These are phyloP conservation scores for Lactarius sp. DNA, from an alignment of 768 basidiomycete species.

Conservation along the genomic window DNA sequence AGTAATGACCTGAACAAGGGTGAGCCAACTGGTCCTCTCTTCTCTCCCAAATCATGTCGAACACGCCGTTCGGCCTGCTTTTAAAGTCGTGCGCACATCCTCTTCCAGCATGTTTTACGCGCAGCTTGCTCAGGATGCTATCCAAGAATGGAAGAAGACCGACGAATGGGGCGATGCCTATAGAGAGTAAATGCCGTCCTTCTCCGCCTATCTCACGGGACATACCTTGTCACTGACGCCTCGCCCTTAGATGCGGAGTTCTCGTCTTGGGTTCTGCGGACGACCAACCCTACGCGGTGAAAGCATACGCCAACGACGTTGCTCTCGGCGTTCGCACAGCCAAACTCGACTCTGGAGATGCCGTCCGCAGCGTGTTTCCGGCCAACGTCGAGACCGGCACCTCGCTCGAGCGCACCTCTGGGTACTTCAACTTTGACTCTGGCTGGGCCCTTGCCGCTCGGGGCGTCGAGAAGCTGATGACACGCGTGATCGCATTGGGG, in stretches of 20 bases:
- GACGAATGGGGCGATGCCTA: conserved; percentile 67
- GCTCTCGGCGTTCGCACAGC: conserved; percentile 49
- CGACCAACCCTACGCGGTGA: conserved; percentile 42
- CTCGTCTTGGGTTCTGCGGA: conserved; percentile 46
- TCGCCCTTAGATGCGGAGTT: conserved; percentile 56
- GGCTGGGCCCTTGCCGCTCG: conserved; percentile 83
- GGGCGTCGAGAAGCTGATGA: conserved; percentile 52
- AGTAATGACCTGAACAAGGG: conserved; percentile 50
- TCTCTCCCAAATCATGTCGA: not conserved
- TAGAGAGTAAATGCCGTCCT: conserved; percentile 55
- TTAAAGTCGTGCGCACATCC: conserved; percentile 67
- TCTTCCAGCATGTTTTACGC: conserved; percentile 69
- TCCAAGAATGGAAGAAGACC: conserved; percentile 65
- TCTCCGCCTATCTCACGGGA: not conserved
- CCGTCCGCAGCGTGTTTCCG: conserved; percentile 49
- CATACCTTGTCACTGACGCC: not conserved
- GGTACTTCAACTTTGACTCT: conserved; percentile 70
- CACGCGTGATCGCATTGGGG: conserved; percentile 51
- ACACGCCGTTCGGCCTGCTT: not conserved
- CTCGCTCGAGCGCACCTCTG: conserved; percentile 37
- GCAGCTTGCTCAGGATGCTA: conserved; percentile 69
- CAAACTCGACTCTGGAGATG: conserved; percentile 35
- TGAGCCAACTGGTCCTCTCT: conserved; percentile 17
- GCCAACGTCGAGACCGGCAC: conserved; percentile 34
- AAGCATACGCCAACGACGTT: conserved; percentile 59